Evolutionary conservation across 2,329 filamentous ascomycete genomes (phyloP).

Genomic region (Colletotrichum gloeosporioides): DNA sequence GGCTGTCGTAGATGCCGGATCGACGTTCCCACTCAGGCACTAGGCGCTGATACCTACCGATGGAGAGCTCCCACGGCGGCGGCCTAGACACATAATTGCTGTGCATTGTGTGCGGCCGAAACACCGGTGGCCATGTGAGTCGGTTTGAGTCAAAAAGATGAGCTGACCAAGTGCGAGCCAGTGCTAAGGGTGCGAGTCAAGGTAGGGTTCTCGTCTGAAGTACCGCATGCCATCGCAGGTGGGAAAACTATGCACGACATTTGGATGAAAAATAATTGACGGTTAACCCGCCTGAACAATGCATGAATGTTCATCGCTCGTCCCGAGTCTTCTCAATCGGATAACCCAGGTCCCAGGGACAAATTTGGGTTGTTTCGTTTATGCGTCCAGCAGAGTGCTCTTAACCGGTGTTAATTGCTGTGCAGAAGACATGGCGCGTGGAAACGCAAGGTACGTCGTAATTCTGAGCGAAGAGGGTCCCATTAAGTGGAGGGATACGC

Average conservation of each 20-base stretch:
- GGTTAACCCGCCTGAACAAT: background rate
- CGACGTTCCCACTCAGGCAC: background rate
- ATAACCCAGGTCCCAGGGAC: background rate
- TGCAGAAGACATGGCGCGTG: background rate
- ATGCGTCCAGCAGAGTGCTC: background rate
- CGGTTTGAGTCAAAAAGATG: background rate
- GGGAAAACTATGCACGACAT: background rate
- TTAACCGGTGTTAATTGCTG: background rate
- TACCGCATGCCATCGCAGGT: background rate
- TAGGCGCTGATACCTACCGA: background rate
- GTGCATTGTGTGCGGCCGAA: background rate
- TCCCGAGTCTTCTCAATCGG: background rate
- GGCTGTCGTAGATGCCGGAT: conserved; percentile 3
- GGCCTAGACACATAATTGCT: background rate
- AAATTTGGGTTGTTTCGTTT: conserved; percentile 10
- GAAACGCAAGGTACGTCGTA: background rate
- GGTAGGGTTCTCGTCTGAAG: background rate
- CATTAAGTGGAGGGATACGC: background rate
- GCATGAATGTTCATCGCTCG: background rate
- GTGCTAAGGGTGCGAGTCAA: background rate
- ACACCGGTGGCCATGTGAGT: background rate
- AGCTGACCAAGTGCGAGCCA: background rate
- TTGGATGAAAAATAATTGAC: background rate
- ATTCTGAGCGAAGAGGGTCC: background rate
- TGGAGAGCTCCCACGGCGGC: background rate